Evolutionary conservation across 345 rosid species (phyloP), one percentile per base, ranked within the genome.

Genomic region (Lepidium didymum): DNA sequence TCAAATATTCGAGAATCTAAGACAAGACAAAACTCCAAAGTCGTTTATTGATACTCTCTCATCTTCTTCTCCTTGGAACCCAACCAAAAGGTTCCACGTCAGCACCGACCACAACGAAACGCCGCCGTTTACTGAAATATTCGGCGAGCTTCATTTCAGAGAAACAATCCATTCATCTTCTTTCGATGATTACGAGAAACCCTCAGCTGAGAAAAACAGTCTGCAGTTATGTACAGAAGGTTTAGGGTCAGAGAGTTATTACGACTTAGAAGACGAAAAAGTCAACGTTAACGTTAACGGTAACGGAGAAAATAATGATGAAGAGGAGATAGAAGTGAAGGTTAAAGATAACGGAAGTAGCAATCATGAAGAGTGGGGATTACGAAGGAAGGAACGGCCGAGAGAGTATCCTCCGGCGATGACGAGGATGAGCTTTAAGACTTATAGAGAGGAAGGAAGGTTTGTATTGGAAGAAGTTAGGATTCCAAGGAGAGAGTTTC

Each of bases 181-280:
- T 14, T 36, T 36, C 64, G 67, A 62, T 7, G 63, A 27, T n/a
- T 47, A 46, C 67, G 63, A 64, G 8, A 68, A 36, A 61, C 45
- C 56, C 50, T 34, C 70, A 5, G 50, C 72, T 9, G 25, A 75
- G 57, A 77, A 38, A 58, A 85, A 64, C 33, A 81, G 85, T 19
- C 81, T 93, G 60, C 97, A 93, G 53, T 82, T 90, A 1, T 93
- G 98, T 80, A 90, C 97, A 0, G 97, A 93, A 74, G 94, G 98
- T 34, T 83, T 90, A 7, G 97, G 96, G 19, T 90, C 84, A 31
- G 96, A 93, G 77, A 93, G 97, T 72, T 87, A 76, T 23, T 94
- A 77, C 57, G 90, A 79, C 38, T 83, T 85, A 55, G 88, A 87
- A 63, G 78, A 31, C 59, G 79, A 4, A 0, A 60, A 72, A 57